Base-by-base conservation (phyloP, 2,329 filamentous ascomycete genomes). In the Paraphaeosphaeria minitans region DNA sequence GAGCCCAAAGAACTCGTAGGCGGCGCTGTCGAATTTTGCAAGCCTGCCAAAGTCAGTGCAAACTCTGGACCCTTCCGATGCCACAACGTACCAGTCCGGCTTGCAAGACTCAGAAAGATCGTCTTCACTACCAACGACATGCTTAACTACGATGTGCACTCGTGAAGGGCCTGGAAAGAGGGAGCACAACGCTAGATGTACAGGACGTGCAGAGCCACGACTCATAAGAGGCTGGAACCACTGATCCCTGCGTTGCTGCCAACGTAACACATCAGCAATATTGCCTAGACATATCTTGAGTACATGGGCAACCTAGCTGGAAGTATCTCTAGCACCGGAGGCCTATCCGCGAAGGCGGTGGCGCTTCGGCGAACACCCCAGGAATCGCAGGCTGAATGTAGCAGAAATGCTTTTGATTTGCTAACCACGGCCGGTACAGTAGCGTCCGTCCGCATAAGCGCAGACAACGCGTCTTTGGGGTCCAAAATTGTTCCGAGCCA, bases 21-120 rank as follows among this genome's bases (percentile, higher is more conserved):
- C 31, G 29, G 47, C 6, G 31, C 47, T 16, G 47, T 50, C n/a
- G 47, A 50, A 8, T 50, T 50, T n/a, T 33, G 46, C n/a, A 49
- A 49, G 29, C 29, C 46, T 49, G 29, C 46, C 16, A 33, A 29
- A 14, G n/a, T 35, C 46, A 49, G 29, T 9, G 16, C 27, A 21
- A 10, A 33, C 3, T 35, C 46, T 19, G n/a, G 3, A 9, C 16
- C 6, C 46, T 3, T 33, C 10, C 13, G 37, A 33, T 21, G 29
- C n/a, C 1, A 24, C 10, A 27, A 29, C 43, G 16, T 47, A 35
- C 46, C 19, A 3, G 46, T 49, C 19, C 21, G 29, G 47, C 47
- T 50, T 19, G 37, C 47, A 9, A 50, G 33, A 21, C 47, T 50
- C 31, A 50, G 21, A 24, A 50, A 35, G 2, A 50, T 37, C n/a